Percentiles rank a stretch among this genome's conserved stretches.
These are phyloP conservation scores for Phylloporus rhodoxanthus DNA, from an alignment of 768 basidiomycete genomes.

Conservation along the genomic window DNA sequence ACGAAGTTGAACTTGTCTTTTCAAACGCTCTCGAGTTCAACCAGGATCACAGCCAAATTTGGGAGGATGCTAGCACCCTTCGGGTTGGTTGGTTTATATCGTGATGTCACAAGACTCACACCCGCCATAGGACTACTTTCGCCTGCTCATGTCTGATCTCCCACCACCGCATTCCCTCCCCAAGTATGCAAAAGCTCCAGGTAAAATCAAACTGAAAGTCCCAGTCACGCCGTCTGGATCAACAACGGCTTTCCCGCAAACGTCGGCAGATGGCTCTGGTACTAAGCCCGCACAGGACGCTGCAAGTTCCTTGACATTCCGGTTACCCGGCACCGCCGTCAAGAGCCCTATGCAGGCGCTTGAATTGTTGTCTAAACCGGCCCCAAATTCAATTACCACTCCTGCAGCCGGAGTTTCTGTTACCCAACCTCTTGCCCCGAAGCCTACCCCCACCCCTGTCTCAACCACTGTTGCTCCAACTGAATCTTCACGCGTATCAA, in stretches of 20 bases:
- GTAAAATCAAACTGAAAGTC: slow-evolving; percentile 71
- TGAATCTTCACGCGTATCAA: slow-evolving; percentile 17
- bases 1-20: slow-evolving; percentile 87
- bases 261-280: slow-evolving; percentile 9
- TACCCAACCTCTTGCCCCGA: slow-evolving; percentile 19
- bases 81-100: slow-evolving; percentile 40
- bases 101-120: slow-evolving; percentile 7
- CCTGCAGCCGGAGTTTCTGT: slow-evolving; percentile 14
- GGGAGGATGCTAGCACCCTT: slow-evolving; percentile 68
- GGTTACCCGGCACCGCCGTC: slow-evolving; percentile 16
- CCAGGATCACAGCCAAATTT: slow-evolving; percentile 75
- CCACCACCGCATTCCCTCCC: slow-evolving; percentile 61
- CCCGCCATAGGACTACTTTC: slow-evolving; percentile 58
- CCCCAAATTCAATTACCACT: slow-evolving; percentile 6
- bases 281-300: slow-evolving; percentile 17
- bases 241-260: slow-evolving; percentile 8
- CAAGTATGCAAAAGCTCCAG: slow-evolving; percentile 51
- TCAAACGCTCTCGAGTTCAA: slow-evolving; percentile 87
- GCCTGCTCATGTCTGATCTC: slow-evolving; percentile 70
- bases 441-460: slow-evolving; percentile 20
- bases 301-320: slow-evolving; percentile 17
- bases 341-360: slow-evolving; percentile 20
- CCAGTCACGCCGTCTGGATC: slow-evolving; percentile 34
- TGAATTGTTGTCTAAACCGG: slow-evolving; percentile 19
- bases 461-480: slow-evolving; percentile 21